Base-by-base conservation (phyloP, 805 yeast species). In the Lachancea sp. region DNA sequence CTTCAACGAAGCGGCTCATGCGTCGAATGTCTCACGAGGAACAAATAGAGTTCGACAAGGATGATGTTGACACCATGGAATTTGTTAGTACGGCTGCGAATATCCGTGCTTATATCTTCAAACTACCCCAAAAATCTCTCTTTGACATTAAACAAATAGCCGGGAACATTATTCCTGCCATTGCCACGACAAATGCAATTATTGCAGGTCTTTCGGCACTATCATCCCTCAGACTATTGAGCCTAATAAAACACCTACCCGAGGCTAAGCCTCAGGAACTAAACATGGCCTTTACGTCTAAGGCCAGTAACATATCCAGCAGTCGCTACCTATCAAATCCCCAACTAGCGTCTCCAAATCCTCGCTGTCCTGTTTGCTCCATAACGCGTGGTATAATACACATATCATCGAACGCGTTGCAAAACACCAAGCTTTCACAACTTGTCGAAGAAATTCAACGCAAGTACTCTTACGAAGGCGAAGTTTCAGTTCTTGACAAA, bases 81-180 rank as follows among this genome's bases (percentile, higher is more conserved):
- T 92, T 92, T 64, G 97, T 94, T 4, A 82, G 78, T 2, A 78
- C 96, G 0, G 78, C 96, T 1, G 78, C 96, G 0, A 87, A 88
- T 53, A 68, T 89, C 35, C 71, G 96, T 48, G 80, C 90, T 0
- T 55, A 54, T 36, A 71, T 84, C 2, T 90, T 89, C 56, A 68
- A 71, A 18, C 88, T 89, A 42, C 83, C 79, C 24, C 50, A 68
- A 38, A 81, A 83, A 56, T 71, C 92, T 3, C 80, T 84, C 45
- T 92, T 94, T 56, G 95, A 87, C 45, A 76, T 84, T 46, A 92
- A 92, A 59, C 94, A 84, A 54, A 88, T 90, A 48, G 98, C 98
- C 0, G 99, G 99, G 5, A 92, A 90, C 61, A 92, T 92, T 52
- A 92, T 92, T 29, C 98, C 99, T 0, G 98, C 98, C 0, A 89